These are phyloP conservation scores for Pisolithus marmoratus DNA, from an alignment of 768 basidiomycete species.

Conservation along the genomic window DNA sequence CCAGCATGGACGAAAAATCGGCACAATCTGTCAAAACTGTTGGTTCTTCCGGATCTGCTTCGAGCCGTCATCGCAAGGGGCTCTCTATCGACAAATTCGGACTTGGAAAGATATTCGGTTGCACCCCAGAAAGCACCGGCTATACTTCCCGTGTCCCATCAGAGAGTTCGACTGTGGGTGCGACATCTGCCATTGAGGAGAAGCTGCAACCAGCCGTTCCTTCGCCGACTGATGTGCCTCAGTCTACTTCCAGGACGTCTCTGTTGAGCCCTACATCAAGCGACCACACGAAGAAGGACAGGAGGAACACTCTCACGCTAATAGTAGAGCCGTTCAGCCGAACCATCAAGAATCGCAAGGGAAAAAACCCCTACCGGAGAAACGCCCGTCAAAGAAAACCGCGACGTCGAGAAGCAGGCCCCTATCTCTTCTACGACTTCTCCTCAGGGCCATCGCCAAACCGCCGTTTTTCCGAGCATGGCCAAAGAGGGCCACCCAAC, in stretches of 20 bases:
- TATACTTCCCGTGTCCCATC: constrained; percentile 39
- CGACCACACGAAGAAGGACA: constrained; percentile 45
- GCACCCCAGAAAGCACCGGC: constrained; percentile 31
- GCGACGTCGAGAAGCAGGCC: constrained; percentile 30
- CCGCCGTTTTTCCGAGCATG: constrained; percentile 22
- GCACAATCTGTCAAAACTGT: constrained; percentile 23
- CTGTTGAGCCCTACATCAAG: constrained; percentile 33
- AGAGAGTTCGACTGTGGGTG: constrained; percentile 29
- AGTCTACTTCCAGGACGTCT: constrained; percentile 23
- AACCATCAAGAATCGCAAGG: constrained; percentile 32
- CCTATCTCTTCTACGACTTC: constrained; percentile 26
- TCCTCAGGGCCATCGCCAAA: constrained; percentile 20
- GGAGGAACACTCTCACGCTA: constrained; percentile 80
- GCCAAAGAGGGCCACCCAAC: constrained; percentile 21
- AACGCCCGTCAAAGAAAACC: constrained; percentile 40
- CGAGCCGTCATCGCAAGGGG: constrained; percentile 57
- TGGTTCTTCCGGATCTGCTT: constrained; percentile 34
- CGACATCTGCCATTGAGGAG: constrained; percentile 13
- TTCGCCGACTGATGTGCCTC: constrained; percentile 18
- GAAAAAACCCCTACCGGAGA: constrained; percentile 29
- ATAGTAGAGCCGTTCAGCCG: constrained; percentile 77
- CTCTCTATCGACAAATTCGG: constrained; percentile 78
- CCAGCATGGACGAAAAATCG: constrained; percentile 23
- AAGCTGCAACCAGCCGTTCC: constrained; percentile 10
- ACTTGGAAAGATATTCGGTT: constrained; percentile 67